Evolutionary conservation across 2,329 filamentous ascomycete genomes (phyloP).

Genomic region (Huntiella decipiens): DNA sequence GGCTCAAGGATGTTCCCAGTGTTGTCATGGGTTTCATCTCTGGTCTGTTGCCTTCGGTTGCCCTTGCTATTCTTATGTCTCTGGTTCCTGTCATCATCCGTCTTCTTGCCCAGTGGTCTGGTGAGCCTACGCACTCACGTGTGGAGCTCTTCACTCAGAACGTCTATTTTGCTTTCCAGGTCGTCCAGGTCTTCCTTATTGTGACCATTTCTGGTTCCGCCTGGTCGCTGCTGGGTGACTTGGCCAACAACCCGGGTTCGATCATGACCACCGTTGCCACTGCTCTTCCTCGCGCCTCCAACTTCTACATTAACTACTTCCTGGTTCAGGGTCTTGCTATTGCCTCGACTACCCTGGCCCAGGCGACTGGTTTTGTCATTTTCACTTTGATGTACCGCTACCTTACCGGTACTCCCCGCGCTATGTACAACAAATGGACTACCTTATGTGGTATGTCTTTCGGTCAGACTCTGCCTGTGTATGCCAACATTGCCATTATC

Average conservation of each 20-base stretch:
- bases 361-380: slow-evolving; percentile 45
- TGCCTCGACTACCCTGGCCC: slow-evolving; percentile 53
- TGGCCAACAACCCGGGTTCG: slow-evolving; percentile 41
- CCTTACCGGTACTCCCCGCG: slow-evolving; percentile 57
- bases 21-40: slow-evolving; percentile 66
- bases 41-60: slow-evolving; percentile 62
- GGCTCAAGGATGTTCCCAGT: slow-evolving; percentile 50
- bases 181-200: slow-evolving; percentile 82
- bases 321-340: slow-evolving; percentile 67
- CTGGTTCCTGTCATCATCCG: slow-evolving; percentile 62
- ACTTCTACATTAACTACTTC: slow-evolving; percentile 86
- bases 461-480: slow-evolving; percentile 58
- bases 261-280: slow-evolving; percentile 47
- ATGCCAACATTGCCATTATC: slow-evolving; percentile 56
- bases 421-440: slow-evolving; percentile 58
- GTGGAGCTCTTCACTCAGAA: slow-evolving; percentile 83
- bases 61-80: slow-evolving; percentile 69
- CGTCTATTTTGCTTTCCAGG: slow-evolving; percentile 76
- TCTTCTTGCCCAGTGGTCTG: slow-evolving; percentile 54
- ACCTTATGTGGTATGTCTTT: slow-evolving; percentile 50
- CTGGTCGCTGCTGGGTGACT: slow-evolving; percentile 43
- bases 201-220: slow-evolving; percentile 69
- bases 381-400: slow-evolving; percentile 50
- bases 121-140: slow-evolving; percentile 58
- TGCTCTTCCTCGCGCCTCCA: slow-evolving; percentile 66